Conservation (phyloP, 345 rosid genomes). For the Dimocarpus longan region DNA sequence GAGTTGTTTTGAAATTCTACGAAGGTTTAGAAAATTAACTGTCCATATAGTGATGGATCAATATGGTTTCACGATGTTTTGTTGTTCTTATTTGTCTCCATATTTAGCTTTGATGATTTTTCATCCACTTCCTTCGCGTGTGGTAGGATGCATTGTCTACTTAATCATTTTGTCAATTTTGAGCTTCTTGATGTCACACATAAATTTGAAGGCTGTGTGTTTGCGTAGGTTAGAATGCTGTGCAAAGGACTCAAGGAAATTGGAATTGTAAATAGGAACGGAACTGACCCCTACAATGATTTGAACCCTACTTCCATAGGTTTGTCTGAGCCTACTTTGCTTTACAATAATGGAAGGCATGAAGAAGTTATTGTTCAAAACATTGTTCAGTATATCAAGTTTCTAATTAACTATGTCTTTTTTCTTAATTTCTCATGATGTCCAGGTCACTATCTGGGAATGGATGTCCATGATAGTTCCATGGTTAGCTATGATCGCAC, state of each 20-base stretch:
- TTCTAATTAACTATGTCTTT: slow-evolving; percentile 1
- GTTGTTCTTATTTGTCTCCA: background rate
- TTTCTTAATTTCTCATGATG: slow-evolving; percentile 21
- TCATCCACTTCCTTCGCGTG: background rate
- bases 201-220: slow-evolving; percentile 25
- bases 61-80: background rate
- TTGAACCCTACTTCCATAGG: slow-evolving; percentile 97
- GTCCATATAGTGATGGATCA: background rate
- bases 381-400: slow-evolving; percentile 1
- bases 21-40: background rate
- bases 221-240: slow-evolving; percentile 66
- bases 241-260: slow-evolving; percentile 75
- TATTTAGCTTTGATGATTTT: background rate
- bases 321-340: slow-evolving; percentile 28
- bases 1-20: background rate
- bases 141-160: background rate
- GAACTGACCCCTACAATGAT: slow-evolving; percentile 52
- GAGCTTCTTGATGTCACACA: slow-evolving; percentile 3
- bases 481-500: slow-evolving; percentile 65
- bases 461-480: slow-evolving; percentile 98
- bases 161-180: background rate
- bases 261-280: slow-evolving; percentile 61
- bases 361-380: background rate
- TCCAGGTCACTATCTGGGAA: slow-evolving; percentile 95
- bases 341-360: background rate